These are phyloP conservation scores for Colletotrichum sp. DNA, from an alignment of 2,329 filamentous ascomycete genomes.

Conservation along the genomic window DNA sequence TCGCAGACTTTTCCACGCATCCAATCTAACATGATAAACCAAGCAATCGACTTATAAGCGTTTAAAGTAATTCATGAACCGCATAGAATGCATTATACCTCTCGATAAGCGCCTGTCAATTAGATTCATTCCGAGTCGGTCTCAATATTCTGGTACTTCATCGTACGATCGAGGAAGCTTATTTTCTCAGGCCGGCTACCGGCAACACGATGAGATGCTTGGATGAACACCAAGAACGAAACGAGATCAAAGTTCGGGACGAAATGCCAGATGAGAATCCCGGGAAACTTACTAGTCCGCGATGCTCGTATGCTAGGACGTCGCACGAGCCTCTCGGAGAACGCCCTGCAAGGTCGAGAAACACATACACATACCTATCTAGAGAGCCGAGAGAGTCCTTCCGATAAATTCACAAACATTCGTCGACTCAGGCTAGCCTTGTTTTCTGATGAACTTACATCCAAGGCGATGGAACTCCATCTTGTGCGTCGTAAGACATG, in stretches of 20 bases:
- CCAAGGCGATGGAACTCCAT: no score
- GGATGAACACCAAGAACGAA: background rate
- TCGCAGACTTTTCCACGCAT: background rate
- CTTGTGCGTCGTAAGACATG: background rate
- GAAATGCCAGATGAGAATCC: background rate
- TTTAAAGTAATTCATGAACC: background rate
- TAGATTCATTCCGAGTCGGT: background rate
- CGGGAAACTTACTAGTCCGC: background rate
- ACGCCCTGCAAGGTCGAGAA: background rate
- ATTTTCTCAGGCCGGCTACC: background rate
- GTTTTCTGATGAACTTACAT: background rate
- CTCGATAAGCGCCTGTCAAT: background rate
- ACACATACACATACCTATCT: background rate
- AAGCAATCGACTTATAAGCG: background rate
- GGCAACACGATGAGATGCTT: background rate
- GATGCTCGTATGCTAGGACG: background rate
- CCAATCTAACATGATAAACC: background rate
- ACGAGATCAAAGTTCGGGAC: background rate
- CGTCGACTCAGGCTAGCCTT: background rate
- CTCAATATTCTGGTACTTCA: background rate
- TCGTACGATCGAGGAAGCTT: background rate
- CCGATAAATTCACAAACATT: background rate
- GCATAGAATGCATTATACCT: background rate
- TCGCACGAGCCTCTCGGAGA: background rate
- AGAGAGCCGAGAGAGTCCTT: background rate